Evolutionary conservation across 2,329 filamentous ascomycete species (phyloP), one percentile per base, ranked within the genome.

Genomic region (Claviceps purpurea): DNA sequence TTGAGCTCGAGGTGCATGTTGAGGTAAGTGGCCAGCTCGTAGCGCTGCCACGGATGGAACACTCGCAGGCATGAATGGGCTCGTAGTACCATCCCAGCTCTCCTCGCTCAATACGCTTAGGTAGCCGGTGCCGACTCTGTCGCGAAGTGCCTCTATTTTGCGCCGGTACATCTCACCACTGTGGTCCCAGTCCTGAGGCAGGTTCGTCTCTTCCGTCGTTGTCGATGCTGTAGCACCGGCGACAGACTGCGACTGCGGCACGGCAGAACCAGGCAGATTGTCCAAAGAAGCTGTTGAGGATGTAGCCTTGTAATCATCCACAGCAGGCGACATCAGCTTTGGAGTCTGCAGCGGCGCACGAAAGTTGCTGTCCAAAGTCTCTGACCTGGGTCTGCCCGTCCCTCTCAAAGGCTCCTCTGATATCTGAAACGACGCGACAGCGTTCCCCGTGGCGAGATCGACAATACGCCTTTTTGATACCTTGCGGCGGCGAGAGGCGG

Each of bases 111-210:
- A 73, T 14, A 87, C 88, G 56, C 83, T 90, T 41, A 98, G 77
- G 77, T 95, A 98, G 40, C 83, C 86, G 60, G 83, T 88, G 37
- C 90, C 90, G 57, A 95, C 84, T 61, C 91, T 88, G 61, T 85
- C 85, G 55, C 89, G 84, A 51, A 96, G 71, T 3, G 86, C 82
- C 66, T 95, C 89, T 51, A 97, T 85, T 67, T 93, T 93, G 65
- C 87, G 87, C 53, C 86, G 82, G 67, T 95, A 97, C 7, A 87
- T 73, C 61, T 93, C 87, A 51, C 85, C 85, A 54, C 80, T 79
- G 44, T 79, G 70, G 54, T 82, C 81, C 78, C 83, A 87, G 54
- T 85, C 76, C 46, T 74, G 70, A 4, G 70, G 57, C 13, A 72
- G 70, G 26, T 64, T 65, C 56, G 38, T 47, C 30, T 47, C 50